Evolutionary conservation across 2,329 filamentous ascomycete genomes (phyloP), one percentile per base, ranked within the genome.

Genomic region (Claviceps pazoutovae): DNA sequence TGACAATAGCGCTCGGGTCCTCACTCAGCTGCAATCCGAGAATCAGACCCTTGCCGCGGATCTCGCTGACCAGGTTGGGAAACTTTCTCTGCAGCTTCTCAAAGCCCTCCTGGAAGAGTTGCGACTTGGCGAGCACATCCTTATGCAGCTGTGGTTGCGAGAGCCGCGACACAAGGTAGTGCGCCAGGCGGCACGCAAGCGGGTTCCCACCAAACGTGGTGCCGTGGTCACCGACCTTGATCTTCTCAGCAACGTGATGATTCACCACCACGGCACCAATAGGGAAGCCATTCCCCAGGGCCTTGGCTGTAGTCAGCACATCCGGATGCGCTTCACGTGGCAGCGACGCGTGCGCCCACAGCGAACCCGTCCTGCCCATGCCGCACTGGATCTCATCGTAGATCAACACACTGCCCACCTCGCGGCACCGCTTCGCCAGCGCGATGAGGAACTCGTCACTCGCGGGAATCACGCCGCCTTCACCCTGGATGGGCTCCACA

Each of bases 311-410:
- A 14, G 91, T 96, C 56, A 98, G 71, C 57, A 98, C 84, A 62
- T 98, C 93, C 6, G 93, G 93, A 64, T 98, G 93, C 1, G 89
- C 88, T 57, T 86, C 83, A 59, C 76, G 72, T 38, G 87, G 84
- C 23, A 93, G 76, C 53, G 75, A 74, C 11, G 75, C 76, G 64
- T 98, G 91, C 0, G 93, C 93, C 93, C 93, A 98, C 60, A 98
- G 76, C 13, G 75, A 77, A 38, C 93, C 93, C 1, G 93, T 97
- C 50, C 93, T 83, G 26, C 83, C 82, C 37, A 98, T 74, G 50
- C 93, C 93, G 66, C 89, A 96, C 70, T 98, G 93, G 56, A 98
- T 98, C 74, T 98, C 93, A 62, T 98, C 93, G 67, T 93, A 91
- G 63, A 96, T 86, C 53, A 98, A 73, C 3, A 97, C 80, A 1